phyloP scores from a whole-genome alignment of 805 yeast genomes.

The Helenozyma baotianmanensis region DNA sequence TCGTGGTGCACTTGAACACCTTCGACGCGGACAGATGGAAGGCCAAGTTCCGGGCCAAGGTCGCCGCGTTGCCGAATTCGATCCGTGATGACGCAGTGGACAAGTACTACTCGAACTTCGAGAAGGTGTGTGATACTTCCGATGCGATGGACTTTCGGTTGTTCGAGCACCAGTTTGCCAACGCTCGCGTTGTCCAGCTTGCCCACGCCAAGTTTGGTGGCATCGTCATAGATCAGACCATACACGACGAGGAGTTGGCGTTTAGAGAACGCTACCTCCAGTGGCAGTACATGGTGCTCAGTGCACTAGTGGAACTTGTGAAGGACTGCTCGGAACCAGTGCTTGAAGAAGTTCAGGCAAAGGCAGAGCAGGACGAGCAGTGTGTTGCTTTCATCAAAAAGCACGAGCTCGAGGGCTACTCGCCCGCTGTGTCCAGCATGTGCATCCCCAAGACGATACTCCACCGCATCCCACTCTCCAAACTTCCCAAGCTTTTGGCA shows the following conservation, averaged over 20 bases:
- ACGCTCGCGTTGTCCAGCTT: slow-evolving; percentile 8
- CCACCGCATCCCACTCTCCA: neutral
- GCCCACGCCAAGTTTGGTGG: slow-evolving; percentile 3
- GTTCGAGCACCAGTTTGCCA: slow-evolving; percentile 11
- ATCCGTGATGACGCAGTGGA: no score
- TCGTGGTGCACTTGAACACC: slow-evolving; percentile 18
- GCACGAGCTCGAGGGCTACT: slow-evolving; percentile 2
- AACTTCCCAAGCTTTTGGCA: slow-evolving; percentile 1
- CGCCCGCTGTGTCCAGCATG: slow-evolving; percentile 1
- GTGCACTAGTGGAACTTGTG: slow-evolving; percentile 4
- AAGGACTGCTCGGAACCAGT: slow-evolving; percentile 1
- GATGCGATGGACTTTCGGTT: slow-evolving; percentile 11
- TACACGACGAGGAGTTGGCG: slow-evolving; percentile 2
- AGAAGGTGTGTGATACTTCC: no score
- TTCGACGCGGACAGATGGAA: slow-evolving; percentile 10
- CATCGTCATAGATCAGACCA: neutral
- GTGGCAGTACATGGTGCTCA: slow-evolving; percentile 11
- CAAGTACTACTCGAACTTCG: no score
- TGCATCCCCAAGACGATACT: slow-evolving; percentile 1
- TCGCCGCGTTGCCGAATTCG: slow-evolving; percentile 6
- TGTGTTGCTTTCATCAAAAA: slow-evolving; percentile 3
- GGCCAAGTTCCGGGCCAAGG: neutral
- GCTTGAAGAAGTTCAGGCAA: slow-evolving; percentile 2
- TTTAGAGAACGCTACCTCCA: slow-evolving; percentile 7
- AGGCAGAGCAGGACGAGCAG: slow-evolving; percentile 5